Evolutionary conservation across 352 stramenopile genomes (phyloP).

Genomic region (Paralagenidium karlingii): DNA sequence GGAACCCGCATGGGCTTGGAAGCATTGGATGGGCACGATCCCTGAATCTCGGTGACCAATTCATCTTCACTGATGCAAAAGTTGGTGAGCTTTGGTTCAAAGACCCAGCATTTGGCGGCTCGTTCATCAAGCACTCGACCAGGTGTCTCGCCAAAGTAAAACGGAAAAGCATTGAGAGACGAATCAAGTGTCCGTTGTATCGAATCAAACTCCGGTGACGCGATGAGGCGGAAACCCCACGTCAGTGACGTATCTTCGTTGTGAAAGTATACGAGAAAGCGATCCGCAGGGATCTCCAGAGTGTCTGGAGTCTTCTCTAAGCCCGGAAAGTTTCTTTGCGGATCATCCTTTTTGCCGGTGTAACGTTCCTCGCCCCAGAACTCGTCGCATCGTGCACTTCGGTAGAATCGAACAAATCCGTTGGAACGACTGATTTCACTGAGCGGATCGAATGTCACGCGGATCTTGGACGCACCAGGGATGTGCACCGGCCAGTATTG

Average conservation of each 20-base stretch:
- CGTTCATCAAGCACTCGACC: slow-evolving; percentile 25
- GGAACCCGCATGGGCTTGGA: slow-evolving; percentile 11
- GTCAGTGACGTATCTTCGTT: slow-evolving; percentile 29
- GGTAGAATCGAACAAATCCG: slow-evolving; percentile 62
- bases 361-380: slow-evolving; percentile 63
- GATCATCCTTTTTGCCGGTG: slow-evolving; percentile 56
- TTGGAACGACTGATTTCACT: slow-evolving; percentile 46
- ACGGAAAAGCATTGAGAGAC: slow-evolving; percentile 12
- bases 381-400: slow-evolving; percentile 46
- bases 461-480: slow-evolving; percentile 53
- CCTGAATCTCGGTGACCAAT: slow-evolving; percentile 34
- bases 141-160: slow-evolving; percentile 59
- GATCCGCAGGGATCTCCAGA: slow-evolving; percentile 42
- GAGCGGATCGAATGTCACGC: slow-evolving; percentile 59
- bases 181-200: not conserved
- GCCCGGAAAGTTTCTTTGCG: slow-evolving; percentile 59
- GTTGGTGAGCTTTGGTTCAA: slow-evolving; percentile 31
- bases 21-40: slow-evolving; percentile 18
- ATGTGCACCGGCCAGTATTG: slow-evolving; percentile 64
- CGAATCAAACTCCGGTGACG: slow-evolving; percentile 25
- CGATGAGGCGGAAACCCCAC: slow-evolving; percentile 59
- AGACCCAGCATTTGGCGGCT: slow-evolving; percentile 48
- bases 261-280: slow-evolving; percentile 65
- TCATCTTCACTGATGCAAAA: slow-evolving; percentile 33
- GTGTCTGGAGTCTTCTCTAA: slow-evolving; percentile 3